A percentile compares a stretch with the other conserved stretches of the same genome.
Evolutionary conservation across 257 asterid species (phyloP).

Genomic region (Ilex aquifolium): DNA sequence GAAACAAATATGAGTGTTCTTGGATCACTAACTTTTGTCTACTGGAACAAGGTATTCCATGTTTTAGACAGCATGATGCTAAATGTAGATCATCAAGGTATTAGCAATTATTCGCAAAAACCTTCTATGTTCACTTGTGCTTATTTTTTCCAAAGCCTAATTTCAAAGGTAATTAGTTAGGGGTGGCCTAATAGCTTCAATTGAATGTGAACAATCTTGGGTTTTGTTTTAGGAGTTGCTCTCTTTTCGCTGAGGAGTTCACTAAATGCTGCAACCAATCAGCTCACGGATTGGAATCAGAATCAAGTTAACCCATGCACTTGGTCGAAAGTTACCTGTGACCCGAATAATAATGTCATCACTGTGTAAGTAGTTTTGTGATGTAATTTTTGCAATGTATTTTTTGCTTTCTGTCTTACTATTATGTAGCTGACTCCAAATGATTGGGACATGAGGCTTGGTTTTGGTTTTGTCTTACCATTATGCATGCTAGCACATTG

Average conservation of each 20-base stretch:
- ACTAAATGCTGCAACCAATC: slow-evolving; percentile 58
- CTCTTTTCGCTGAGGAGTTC: slow-evolving; percentile 50
- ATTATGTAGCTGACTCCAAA: background rate
- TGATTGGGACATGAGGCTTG: background rate
- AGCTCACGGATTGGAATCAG: slow-evolving; percentile 80
- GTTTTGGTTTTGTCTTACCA: too few relatives aligned
- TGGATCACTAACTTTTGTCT: background rate
- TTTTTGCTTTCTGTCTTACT: background rate
- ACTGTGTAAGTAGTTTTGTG: slow-evolving; percentile 52
- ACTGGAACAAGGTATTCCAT: background rate
- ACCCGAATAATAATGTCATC: slow-evolving; percentile 39
- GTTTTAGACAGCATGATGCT: background rate
- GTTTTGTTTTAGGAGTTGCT: slow-evolving; percentile 61
- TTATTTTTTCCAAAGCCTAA: too few relatives aligned
- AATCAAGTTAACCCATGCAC: slow-evolving; percentile 91
- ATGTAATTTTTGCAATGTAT: background rate
- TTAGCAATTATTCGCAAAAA: background rate
- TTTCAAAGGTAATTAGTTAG: too few relatives aligned
- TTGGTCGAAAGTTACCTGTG: slow-evolving; percentile 83
- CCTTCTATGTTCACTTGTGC: background rate
- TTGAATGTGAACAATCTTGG: background rate
- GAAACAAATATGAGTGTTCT: too few relatives aligned
- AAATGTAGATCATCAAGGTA: background rate
- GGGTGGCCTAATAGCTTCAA: background rate
- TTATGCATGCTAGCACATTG: too few relatives aligned